These are phyloP conservation scores for Leptodontidium sp. DNA, from an alignment of 2,329 filamentous ascomycete genomes.

Conservation along the genomic window DNA sequence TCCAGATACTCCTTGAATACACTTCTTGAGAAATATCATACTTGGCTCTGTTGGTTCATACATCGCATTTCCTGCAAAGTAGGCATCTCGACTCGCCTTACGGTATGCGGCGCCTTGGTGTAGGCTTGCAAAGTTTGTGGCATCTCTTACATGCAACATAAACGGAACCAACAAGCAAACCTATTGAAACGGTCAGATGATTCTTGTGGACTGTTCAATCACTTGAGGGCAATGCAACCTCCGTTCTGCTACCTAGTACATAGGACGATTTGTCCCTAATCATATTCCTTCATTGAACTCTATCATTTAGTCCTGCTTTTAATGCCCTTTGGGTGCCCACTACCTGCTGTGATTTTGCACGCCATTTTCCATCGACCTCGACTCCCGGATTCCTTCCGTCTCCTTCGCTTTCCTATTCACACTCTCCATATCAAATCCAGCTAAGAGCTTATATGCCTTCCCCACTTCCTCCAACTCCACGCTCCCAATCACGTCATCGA, in stretches of 20 bases:
- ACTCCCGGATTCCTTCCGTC: conserved; percentile 44
- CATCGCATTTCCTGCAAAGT: neutral
- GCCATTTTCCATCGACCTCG: conserved; percentile 14
- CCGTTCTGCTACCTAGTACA: too few relatives aligned
- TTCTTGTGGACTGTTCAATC: too few relatives aligned
- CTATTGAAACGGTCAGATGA: too few relatives aligned
- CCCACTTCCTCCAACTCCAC: conserved; percentile 52
- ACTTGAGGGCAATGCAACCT: too few relatives aligned
- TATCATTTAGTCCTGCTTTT: too few relatives aligned
- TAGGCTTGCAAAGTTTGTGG: neutral
- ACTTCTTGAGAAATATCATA: neutral
- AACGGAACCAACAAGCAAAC: too few relatives aligned
- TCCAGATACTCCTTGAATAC: conserved; percentile 12
- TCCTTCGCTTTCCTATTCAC: conserved; percentile 52
- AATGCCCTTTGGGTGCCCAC: too few relatives aligned
- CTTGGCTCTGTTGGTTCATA: too few relatives aligned
- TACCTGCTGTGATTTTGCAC: neutral
- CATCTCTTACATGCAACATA: too few relatives aligned
- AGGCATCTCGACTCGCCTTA: neutral
- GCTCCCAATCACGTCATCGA: conserved; percentile 52
- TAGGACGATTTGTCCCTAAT: too few relatives aligned
- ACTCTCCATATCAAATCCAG: conserved; percentile 55
- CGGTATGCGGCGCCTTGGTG: neutral
- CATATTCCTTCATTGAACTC: too few relatives aligned
- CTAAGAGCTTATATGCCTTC: conserved; percentile 50